These are phyloP conservation scores for Saprolegnia diclina DNA, from an alignment of 352 stramenopile species.

Conservation along the genomic window DNA sequence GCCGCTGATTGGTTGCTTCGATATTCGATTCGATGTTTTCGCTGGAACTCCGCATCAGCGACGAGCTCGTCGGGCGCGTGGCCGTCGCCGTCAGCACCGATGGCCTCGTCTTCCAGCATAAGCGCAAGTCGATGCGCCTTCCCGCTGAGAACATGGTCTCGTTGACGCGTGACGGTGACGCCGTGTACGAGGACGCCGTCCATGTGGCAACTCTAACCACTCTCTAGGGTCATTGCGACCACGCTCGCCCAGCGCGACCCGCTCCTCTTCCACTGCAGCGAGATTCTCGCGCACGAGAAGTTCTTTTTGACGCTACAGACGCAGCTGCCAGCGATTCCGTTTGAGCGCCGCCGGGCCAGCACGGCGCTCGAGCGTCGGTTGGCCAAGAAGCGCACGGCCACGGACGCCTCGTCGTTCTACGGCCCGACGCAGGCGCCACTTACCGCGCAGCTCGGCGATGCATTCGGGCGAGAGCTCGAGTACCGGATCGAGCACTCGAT, in stretches of 20 bases:
- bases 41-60: constrained; percentile 8
- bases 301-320: constrained; percentile 12
- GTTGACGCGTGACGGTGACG: not conserved
- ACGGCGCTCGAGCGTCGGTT: not conserved
- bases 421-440: not conserved
- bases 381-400: not conserved
- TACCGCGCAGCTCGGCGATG: not conserved
- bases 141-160: not conserved
- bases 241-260: not conserved
- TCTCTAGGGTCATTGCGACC: constrained; percentile 7
- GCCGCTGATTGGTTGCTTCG: not conserved
- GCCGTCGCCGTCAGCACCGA: not conserved
- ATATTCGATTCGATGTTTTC: not conserved
- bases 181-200: not conserved
- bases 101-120: not conserved
- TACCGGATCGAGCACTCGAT: constrained; percentile 70
- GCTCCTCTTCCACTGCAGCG: constrained; percentile 1
- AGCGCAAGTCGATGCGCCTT: not conserved
- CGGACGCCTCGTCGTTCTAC: constrained; percentile 2
- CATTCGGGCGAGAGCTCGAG: constrained; percentile 73
- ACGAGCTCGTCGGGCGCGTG: constrained; percentile 6
- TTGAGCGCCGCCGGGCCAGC: not conserved
- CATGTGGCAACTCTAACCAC: not conserved
- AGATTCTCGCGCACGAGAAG: not conserved
- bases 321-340: constrained; percentile 7